Percentiles rank a stretch among this genome's conserved stretches.
These are phyloP conservation scores for Friedmanniomyces simplex DNA, from an alignment of 495 filamentous ascomycete species.

Conservation along the genomic window DNA sequence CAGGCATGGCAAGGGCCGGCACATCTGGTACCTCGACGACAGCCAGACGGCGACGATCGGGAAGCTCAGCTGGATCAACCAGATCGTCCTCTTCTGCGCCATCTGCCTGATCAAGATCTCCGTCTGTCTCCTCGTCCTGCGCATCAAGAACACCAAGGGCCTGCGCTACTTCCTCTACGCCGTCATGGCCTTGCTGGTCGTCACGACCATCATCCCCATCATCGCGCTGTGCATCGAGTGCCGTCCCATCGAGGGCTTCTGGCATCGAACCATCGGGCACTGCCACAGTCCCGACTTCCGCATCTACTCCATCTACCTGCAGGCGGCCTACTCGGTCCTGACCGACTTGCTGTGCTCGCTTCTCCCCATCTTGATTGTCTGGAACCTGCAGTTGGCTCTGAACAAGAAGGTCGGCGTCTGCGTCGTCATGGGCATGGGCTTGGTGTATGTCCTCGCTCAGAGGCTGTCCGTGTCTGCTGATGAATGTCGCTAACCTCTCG, in stretches of 20 bases:
- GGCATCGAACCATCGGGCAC: not conserved
- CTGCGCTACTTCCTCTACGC: not conserved
- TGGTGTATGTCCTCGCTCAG: not conserved
- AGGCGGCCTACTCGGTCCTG: not conserved
- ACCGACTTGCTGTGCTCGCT: not conserved
- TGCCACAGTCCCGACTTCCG: not conserved
- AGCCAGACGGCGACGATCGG: constrained; percentile 13
- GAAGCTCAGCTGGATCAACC: constrained; percentile 17
- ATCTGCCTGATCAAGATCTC: constrained; percentile 26
- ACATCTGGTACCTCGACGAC: constrained; percentile 19
- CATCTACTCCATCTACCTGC: not conserved
- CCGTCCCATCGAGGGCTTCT: not conserved
- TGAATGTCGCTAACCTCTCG: no score
- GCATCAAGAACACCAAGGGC: not conserved
- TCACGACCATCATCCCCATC: not conserved
- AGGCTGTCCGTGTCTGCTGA: no score
- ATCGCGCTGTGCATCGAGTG: not conserved
- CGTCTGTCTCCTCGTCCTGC: constrained; percentile 22
- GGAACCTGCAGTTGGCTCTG: not conserved
- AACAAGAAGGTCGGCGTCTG: not conserved
- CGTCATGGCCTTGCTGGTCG: not conserved
- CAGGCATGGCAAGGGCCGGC: constrained; percentile 22
- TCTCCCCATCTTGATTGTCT: not conserved
- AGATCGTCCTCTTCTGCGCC: constrained; percentile 21
- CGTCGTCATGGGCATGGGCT: not conserved